Evolutionary conservation across 2,329 filamentous ascomycete species (phyloP).

Genomic region (Dactylellina haptotyla): DNA sequence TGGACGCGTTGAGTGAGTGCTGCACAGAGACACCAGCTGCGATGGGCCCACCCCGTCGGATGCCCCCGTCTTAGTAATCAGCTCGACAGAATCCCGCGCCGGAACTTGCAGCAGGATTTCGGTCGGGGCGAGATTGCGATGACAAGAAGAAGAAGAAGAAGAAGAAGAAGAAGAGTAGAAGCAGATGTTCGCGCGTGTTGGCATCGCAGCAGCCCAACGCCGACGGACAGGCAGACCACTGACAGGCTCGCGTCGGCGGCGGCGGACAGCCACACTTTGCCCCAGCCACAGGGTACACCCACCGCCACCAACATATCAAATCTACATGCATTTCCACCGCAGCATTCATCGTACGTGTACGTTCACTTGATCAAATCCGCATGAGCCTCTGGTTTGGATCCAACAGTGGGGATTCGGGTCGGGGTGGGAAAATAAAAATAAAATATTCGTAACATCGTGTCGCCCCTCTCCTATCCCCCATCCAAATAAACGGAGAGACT

Average conservation of each 20-base stretch:
- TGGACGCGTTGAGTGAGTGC: slow-evolving; percentile 51
- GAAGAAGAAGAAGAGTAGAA: not conserved
- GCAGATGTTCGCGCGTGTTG: not conserved
- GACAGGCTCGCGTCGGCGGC: not conserved
- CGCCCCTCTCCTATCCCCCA: slow-evolving; percentile 15
- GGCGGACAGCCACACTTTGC: not conserved
- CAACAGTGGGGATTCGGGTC: no score
- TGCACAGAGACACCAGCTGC: slow-evolving; percentile 8
- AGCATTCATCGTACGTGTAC: no score
- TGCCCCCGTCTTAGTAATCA: slow-evolving; percentile 26
- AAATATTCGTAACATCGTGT: slow-evolving; percentile 36
- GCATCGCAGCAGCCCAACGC: not conserved
- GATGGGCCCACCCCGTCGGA: not conserved
- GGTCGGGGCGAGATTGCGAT: no score
- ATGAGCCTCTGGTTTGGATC: no score
- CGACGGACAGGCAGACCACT: not conserved
- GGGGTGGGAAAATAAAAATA: not conserved
- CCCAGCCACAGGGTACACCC: slow-evolving; percentile 1
- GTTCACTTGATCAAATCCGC: no score
- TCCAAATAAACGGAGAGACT: not conserved
- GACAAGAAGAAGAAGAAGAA: no score
- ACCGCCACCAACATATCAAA: no score
- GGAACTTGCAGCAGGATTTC: no score
- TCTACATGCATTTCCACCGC: no score
- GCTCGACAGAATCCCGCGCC: not conserved